Conservation (phyloP, 441 rosid genomes). For the Bruguiera hainesii region DNA sequence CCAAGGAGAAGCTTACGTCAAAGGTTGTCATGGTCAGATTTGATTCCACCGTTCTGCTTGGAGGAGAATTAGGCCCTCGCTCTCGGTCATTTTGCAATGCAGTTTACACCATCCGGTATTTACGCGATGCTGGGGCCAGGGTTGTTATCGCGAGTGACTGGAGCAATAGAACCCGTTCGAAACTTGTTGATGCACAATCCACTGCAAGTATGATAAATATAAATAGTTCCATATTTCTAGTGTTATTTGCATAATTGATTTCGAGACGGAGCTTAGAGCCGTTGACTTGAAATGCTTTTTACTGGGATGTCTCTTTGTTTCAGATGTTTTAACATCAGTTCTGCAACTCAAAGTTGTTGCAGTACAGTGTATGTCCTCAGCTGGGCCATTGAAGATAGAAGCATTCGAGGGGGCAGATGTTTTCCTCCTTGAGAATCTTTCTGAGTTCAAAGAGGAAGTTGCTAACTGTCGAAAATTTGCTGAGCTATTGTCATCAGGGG, state of each 20-base stretch:
- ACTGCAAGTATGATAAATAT: conserved; percentile 42
- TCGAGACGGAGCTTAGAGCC: background rate
- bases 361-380: conserved; percentile 27
- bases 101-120: conserved; percentile 45
- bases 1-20: conserved; percentile 46
- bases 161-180: conserved; percentile 35
- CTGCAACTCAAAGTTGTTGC: conserved; percentile 44
- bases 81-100: conserved; percentile 35
- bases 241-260: conserved; percentile 8
- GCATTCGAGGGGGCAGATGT: conserved; percentile 31
- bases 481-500: conserved; percentile 45
- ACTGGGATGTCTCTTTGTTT: conserved; percentile 19
- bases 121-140: conserved; percentile 48
- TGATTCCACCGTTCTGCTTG: conserved; percentile 48
- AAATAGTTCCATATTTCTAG: conserved; percentile 7
- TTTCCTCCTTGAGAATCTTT: conserved; percentile 57
- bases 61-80: conserved; percentile 34
- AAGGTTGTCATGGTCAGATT: conserved; percentile 76
- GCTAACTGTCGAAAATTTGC: conserved; percentile 52
- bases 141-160: conserved; percentile 54
- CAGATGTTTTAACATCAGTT: conserved; percentile 50
- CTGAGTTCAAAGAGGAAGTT: conserved; percentile 55
- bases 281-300: background rate
- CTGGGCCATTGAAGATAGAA: conserved; percentile 30
- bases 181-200: conserved; percentile 31